Base-by-base conservation (phyloP, 1,284 basidiomycete genomes). In the Neonothopanus nambi region DNA sequence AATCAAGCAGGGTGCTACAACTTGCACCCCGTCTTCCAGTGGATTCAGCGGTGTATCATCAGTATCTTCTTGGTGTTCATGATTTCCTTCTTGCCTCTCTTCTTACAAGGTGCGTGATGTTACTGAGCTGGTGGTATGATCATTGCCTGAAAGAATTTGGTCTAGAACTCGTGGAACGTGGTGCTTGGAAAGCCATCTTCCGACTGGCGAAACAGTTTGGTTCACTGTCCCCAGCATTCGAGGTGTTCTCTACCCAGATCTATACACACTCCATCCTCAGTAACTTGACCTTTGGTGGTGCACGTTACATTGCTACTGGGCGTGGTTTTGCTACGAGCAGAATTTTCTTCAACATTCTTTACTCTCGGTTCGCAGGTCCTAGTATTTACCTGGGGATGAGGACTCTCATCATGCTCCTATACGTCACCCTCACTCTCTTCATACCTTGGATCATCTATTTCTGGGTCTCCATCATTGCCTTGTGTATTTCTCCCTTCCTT, bases 251-350 rank as follows among this genome's bases (percentile, higher is more conserved):
- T 21, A 97, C 95, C 0, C 95, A 97, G 71, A 97, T 98, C 66
- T 93, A 94, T 69, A 93, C 93, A 48, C 92, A 98, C 66, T 97
- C 95, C 26, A 95, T 97, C 67, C 73, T 96, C 61, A 96, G 87
- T 71, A 95, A 97, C 72, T 76, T 97, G 75, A 95, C 92, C 3
- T 96, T 96, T 59, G 95, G 95, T 72, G 95, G 95, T 56, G 95
- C 95, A 48, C 85, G 95, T 57, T 98, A 97, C 72, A 98, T 98
- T 62, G 94, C 95, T n/a, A 98, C 95, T n/a, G 95, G 95, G 54
- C 91, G 95, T 81, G 95, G 95, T 40, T 98, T 98, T 67, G 95
- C 95, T 15, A 97, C 95, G 6, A 91, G 92, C 18, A 82, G 95
- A 53, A 92, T 96, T 60, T 90, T 88, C 58, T 98, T 98, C 78